Base-by-base conservation (phyloP, 805 yeast genomes). In the Kodamaea hsintzibuensis region DNA sequence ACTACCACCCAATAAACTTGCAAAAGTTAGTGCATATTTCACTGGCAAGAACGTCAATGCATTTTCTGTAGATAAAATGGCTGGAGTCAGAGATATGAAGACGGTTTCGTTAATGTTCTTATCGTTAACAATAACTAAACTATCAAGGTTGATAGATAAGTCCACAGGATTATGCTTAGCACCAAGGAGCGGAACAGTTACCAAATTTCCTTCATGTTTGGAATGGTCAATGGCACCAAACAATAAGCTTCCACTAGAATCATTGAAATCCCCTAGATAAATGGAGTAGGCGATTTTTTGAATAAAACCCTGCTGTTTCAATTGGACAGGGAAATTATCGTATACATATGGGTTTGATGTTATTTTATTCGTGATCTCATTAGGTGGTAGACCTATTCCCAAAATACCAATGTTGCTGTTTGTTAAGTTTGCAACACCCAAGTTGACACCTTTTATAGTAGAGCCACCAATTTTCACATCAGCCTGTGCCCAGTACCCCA, bases 301-400 rank as follows among this genome's bases (percentile, higher is more conserved):
- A 51, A 74, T 76, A 16, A 62, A 50, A 2, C 79, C 79, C 51
- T 64, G 62, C 47, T 51, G 58, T 49, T 57, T 64, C 57, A 76
- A 62, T 51, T 67, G 71, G 19, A 67, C 33, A 9, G 79, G 79
- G 40, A 74, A 63, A 61, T 76, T 76, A 58, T 71, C 73, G 60
- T 76, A 76, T 14, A 68, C 68, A 54, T 58, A 54, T 38, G 55
- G 47, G 9, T n/a, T 19, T 9, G 14, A 56, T 57, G 62, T 72
- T 70, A 33, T 55, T 46, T 17, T 35, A 46, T 2, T 56, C 56
- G 93, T 87, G 3, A 82, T 74, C 67, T 91, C 96, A 51, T 88
- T 75, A 12, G 83, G 88, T 5, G 82, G 71, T 48, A 87, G 74
- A 8, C 95, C 93, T 57, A 89, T 82, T 22, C 92, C 91, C 42